Percentiles rank a stretch among this genome's conserved stretches.
Conservation (phyloP, 805 yeast genomes). For the Huiozyma naganishii region DNA sequence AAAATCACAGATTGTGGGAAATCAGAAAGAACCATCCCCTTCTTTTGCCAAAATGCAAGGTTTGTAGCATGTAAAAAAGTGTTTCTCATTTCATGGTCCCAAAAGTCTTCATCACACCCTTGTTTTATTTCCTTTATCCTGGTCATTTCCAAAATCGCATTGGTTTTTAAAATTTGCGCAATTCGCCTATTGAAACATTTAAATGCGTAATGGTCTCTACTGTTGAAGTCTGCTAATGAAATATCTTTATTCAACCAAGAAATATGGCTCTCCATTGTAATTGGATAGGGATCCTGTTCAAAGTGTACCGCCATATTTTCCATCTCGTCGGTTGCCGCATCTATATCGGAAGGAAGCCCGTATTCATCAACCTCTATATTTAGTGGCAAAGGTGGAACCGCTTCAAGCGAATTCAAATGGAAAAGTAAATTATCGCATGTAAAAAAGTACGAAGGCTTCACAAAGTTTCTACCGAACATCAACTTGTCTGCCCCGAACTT, state of each 20-base stretch:
- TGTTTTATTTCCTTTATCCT: slow-evolving; percentile 33
- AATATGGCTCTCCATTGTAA: slow-evolving; percentile 42
- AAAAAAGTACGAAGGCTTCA: slow-evolving; percentile 50
- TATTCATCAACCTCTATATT: slow-evolving; percentile 9
- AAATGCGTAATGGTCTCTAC: slow-evolving; percentile 47
- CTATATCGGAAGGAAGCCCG: slow-evolving; percentile 23
- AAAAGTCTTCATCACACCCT: slow-evolving; percentile 21
- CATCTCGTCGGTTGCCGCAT: slow-evolving; percentile 13
- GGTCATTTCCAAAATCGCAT: slow-evolving; percentile 50
- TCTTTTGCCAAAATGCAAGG: slow-evolving; percentile 12
- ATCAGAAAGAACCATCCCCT: slow-evolving; percentile 10
- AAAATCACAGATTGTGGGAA: slow-evolving; percentile 42
- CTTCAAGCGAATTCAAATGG: slow-evolving; percentile 42
- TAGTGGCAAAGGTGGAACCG: slow-evolving; percentile 51
- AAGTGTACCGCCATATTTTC: slow-evolving; percentile 29
- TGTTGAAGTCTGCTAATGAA: slow-evolving; percentile 32
- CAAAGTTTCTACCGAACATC: slow-evolving; percentile 31
- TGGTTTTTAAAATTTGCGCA: slow-evolving; percentile 43
- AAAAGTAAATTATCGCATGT: slow-evolving; percentile 53
- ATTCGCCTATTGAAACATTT: slow-evolving; percentile 55
- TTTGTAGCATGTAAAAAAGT: slow-evolving; percentile 17
- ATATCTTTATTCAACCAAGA: slow-evolving; percentile 44
- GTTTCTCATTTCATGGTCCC: slow-evolving; percentile 18
- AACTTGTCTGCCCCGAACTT: slow-evolving; percentile 33
- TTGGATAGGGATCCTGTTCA: slow-evolving; percentile 43